These are phyloP conservation scores for Phytophthora palmivora DNA, from an alignment of 352 stramenopile species.

Conservation along the genomic window DNA sequence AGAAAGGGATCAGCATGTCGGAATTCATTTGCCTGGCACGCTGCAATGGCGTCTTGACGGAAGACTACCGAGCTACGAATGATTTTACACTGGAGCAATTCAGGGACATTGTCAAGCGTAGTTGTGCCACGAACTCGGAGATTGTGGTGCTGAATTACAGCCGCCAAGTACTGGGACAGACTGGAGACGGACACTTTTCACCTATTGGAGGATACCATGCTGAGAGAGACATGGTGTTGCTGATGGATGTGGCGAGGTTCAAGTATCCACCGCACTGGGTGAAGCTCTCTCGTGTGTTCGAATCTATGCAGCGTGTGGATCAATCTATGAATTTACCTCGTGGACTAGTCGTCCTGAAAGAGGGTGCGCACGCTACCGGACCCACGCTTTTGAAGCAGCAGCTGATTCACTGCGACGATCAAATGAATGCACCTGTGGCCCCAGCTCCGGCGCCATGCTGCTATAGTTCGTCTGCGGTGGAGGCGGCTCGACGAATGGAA, in stretches of 20 bases:
- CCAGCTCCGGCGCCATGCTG: conserved; percentile 38
- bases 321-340: conserved; percentile 52
- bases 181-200: conserved; percentile 96
- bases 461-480: conserved; percentile 35
- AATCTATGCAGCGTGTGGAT: conserved; percentile 64
- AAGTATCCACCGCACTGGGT: conserved; percentile 95
- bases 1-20: conserved; percentile 73
- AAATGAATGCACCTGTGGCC: conserved; percentile 10
- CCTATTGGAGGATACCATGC: conserved; percentile 95
- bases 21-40: conserved; percentile 77
- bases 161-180: conserved; percentile 93
- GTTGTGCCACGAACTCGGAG: conserved; percentile 72
- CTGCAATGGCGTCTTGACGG: conserved; percentile 65
- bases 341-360: conserved; percentile 25
- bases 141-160: conserved; percentile 95
- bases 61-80: conserved; percentile 52
- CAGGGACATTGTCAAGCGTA: conserved; percentile 72
- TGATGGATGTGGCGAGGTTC: conserved; percentile 97
- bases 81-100: conserved; percentile 66
- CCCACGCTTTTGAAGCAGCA: conserved; percentile 55
- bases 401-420: conserved; percentile 48
- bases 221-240: conserved; percentile 91
- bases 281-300: conserved; percentile 55
- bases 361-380: conserved; percentile 43
- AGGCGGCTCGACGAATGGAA: conserved; percentile 33